Base-by-base conservation (phyloP, 2,329 filamentous ascomycete species). In the Aspergillus fijiensis region DNA sequence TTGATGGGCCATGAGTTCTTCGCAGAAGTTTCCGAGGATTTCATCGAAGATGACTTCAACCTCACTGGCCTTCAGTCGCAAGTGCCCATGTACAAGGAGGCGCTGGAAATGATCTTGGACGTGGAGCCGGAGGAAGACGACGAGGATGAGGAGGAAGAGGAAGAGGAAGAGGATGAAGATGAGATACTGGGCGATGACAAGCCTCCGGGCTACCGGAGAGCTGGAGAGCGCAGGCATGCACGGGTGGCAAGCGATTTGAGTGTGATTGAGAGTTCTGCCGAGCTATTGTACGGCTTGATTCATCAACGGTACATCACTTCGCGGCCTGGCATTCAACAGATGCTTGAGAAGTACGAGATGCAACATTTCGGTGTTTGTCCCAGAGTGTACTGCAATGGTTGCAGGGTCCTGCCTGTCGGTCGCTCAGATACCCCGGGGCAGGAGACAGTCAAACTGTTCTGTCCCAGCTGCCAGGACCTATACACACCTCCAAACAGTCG, bases 1-100 rank as follows among this genome's bases (percentile, higher is more conserved):
- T 83, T 98, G 50, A 85, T 98, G 62, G 95, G 95, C 63, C 95
- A 99, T 76, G 95, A 99, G 78, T 99, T 98, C 81, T 99, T 99
- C 77, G 95, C 95, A 64, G 95, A 99, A 81, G 94, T 99, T 54
- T 95, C 92, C 50, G 95, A 99, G 79, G 95, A 99, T 73, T 99
- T 99, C 71, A 98, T 99, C 74, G 95, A 99, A 77, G 95, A 99
- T 87, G 95, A 99, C 78, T 99, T 99, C 84, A 99, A 99, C 78
- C 83, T 99, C 66, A 99, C 95, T 0, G 95, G 95, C 53, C 83
- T 99, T 71, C 92, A 96, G 78, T 90, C 89, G 61, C 94, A 98
- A 79, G 95, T 99, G 55, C 89, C 92, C 65, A 96, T 97, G 91
- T 99, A 99, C 78, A 99, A 98, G 79, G 95, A 99, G 79, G 95